Base-by-base conservation (phyloP, 108 stramenopile species). In the Parmales sp. region DNA sequence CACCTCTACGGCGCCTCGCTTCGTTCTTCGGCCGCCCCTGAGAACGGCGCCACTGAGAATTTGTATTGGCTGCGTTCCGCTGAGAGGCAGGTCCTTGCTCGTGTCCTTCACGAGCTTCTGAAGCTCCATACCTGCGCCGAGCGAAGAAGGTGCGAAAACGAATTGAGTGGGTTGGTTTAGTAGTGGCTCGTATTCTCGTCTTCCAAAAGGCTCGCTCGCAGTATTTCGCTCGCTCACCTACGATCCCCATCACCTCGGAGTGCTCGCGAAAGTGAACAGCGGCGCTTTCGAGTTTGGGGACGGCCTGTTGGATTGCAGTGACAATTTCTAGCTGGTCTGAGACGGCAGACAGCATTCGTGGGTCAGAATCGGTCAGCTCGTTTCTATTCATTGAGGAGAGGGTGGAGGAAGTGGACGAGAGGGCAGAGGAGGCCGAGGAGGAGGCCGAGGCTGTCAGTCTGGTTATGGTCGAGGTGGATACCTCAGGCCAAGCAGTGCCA, bases 401-500 rank as follows among this genome's bases (percentile, higher is more conserved):
- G 11, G 41, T 13, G 41, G 8, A 13, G 16, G 41, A 43, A 43
- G 16, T 43, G 41, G 8, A 16, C 16, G 16, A 43, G 41, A 13
- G 41, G 8, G 16, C 8, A 16, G 8, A 43, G 8, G 41, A 43
- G 16, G 41, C 16, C 8, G 8, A 8, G 41, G 41, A 13, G 41
- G 41, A 13, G 41, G 41, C 16, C 41, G 41, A 8, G 38, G 18
- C 39, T 39, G 78, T 79, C 64, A 87, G 65, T 31, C 88, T 71
- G 7, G 91, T 92, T 4, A 92, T 75, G 4, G 88, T 85, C 71
- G 82, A 85, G 28, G 75, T 68, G n/a, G 79, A 80, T 7, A 88
- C 86, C 72, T 92, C 91, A 20, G 91, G 86, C 91, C 91, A 92
- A 4, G 87, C 88, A 64, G 88, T 90, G 20, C 91, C 91, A 50